Evolutionary conservation across 2,329 filamentous ascomycete species (phyloP), one percentile per base, ranked within the genome.

Genomic region (Trichoderma semiorbis): DNA sequence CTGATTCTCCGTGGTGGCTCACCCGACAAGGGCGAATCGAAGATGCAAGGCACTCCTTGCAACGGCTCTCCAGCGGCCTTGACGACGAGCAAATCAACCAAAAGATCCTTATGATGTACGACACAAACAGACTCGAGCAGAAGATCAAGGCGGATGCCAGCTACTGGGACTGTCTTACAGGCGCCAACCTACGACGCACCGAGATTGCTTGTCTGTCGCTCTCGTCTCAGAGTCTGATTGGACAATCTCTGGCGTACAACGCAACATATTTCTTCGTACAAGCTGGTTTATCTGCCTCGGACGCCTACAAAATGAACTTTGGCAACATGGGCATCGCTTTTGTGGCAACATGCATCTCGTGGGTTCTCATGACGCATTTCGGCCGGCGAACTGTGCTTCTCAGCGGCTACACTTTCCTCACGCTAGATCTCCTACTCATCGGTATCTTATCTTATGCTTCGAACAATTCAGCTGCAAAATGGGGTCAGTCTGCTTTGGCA

Each of bases 221-320:
- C 43, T 73, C 79, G 0, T 79, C 80, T n/a, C 81, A 83, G 57
- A 75, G 78, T 34, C 71, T 81, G 1, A 80, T 79, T 34, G 83
- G 83, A 26, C 74, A 79, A 0, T 76, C 78, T 58, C 80, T 84
- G 63, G 80, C 82, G 50, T 81, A 80, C 21, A 83, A 83, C 74
- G 80, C 81, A 2, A 83, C 81, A 18, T 83, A 82, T 69, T 83
- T 84, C 68, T 84, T 83, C 70, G 77, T 81, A 39, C 81, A 80
- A 21, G 79, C 79, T 18, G 81, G 82, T 1, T 72, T 79, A 1
- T 77, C 79, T 0, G 63, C 72, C 21, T 69, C 65, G 21, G 70
- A 72, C 28, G 69, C 72, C 14, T 80, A 82, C 74, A 77, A 78
- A 55, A 79, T 83, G 57, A 78, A 81, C 30, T 77, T 86, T 21